Percentiles rank a stretch among this genome's conserved stretches.
Conservation (phyloP, 192 early-diverging fungal genomes). For the Jimgerdemannia flammicorona region DNA sequence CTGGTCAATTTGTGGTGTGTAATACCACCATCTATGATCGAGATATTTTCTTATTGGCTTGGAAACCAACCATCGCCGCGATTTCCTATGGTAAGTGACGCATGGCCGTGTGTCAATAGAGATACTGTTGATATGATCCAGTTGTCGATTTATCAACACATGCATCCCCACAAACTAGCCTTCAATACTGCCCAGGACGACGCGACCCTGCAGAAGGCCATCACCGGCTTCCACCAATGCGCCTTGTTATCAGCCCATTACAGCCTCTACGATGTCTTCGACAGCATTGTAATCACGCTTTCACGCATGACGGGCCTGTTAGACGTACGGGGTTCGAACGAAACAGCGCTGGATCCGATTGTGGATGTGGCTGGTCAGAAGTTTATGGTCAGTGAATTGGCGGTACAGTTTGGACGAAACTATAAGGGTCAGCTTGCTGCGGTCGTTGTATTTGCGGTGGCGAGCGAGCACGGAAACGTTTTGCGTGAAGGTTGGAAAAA, state of each 20-base stretch:
- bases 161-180: slow-evolving; percentile 37
- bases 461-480: slow-evolving; percentile 60
- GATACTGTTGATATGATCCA: slow-evolving; percentile 26
- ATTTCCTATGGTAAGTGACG: slow-evolving; percentile 67
- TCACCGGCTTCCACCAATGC: slow-evolving; percentile 75
- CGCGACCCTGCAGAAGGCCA: slow-evolving; percentile 71
- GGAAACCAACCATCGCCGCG: slow-evolving; percentile 72
- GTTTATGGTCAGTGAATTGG: slow-evolving; percentile 55
- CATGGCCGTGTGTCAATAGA: slow-evolving; percentile 14
- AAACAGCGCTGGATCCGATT: slow-evolving; percentile 43
- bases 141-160: slow-evolving; percentile 2
- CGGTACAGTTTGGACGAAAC: slow-evolving; percentile 85
- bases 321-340: slow-evolving; percentile 14
- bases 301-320: slow-evolving; percentile 73
- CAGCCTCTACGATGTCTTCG: slow-evolving; percentile 70
- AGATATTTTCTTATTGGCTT: slow-evolving; percentile 73
- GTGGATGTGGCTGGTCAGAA: slow-evolving; percentile 41
- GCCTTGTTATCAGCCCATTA: slow-evolving; percentile 70
- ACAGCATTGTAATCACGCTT: slow-evolving; percentile 72
- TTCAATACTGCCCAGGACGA: slow-evolving; percentile 81
- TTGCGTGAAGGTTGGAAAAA: slow-evolving; percentile 70
- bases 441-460: slow-evolving; percentile 81
- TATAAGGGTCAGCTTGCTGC: slow-evolving; percentile 88
- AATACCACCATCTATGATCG: slow-evolving; percentile 66
- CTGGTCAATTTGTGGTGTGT: slow-evolving; percentile 54